Evolutionary conservation across 139 green algal genomes (phyloP).

Genomic region (Spirogloea muscicola): DNA sequence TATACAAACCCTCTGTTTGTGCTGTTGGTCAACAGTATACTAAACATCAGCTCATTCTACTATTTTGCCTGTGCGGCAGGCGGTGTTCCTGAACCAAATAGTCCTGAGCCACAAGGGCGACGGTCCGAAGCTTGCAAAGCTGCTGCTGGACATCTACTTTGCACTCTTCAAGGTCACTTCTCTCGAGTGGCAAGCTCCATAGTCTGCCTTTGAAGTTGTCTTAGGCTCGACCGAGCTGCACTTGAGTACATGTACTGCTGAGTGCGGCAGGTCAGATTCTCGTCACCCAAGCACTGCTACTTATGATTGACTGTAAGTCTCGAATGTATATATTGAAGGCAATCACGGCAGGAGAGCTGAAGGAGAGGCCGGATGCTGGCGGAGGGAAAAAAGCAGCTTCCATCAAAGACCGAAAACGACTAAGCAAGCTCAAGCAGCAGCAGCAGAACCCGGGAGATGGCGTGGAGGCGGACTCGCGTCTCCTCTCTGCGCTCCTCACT

Average conservation of each 20-base stretch:
- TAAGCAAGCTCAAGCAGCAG: background rate
- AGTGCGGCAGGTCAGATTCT: too few species aligned
- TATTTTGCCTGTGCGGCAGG: too few species aligned
- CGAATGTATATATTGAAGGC: too few species aligned
- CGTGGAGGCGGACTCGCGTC: slow-evolving; percentile 43
- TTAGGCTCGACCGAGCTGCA: too few species aligned
- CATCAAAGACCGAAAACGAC: background rate
- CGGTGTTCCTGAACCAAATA: slow-evolving; percentile 91
- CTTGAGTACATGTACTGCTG: too few species aligned
- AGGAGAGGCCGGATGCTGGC: background rate
- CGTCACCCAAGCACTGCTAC: too few species aligned
- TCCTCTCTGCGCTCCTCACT: slow-evolving; percentile 52
- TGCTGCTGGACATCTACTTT: slow-evolving; percentile 88
- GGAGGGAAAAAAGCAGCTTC: background rate
- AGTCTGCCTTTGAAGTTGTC: too few species aligned
- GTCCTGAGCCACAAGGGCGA: slow-evolving; percentile 59
- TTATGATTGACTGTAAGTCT: too few species aligned
- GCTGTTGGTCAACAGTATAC: too few species aligned
- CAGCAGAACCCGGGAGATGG: background rate
- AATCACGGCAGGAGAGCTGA: background rate
- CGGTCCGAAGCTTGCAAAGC: slow-evolving; percentile 64
- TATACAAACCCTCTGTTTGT: too few species aligned
- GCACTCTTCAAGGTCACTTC: slow-evolving; percentile 75
- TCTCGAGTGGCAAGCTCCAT: too few species aligned
- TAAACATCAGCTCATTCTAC: too few species aligned